These are phyloP conservation scores for Mimosa pudica DNA, from an alignment of 306 rosid genomes.

Conservation along the genomic window DNA sequence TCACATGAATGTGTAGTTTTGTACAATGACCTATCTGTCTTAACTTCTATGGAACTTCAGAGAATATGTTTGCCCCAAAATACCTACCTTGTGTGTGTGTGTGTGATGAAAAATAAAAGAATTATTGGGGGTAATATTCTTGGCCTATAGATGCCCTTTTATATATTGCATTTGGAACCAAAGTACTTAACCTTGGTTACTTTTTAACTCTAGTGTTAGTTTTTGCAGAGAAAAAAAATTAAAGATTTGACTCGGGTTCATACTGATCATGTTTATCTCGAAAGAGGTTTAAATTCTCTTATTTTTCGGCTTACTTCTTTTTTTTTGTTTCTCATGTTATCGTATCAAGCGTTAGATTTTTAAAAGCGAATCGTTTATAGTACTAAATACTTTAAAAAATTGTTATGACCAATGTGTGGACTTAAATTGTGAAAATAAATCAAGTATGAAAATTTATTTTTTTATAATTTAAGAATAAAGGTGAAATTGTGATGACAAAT, in stretches of 20 bases:
- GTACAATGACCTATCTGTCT: conserved; percentile 55
- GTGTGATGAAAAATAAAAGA: conserved; percentile 15
- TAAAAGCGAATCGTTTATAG: too few relatives aligned
- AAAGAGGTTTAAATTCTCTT: too few relatives aligned
- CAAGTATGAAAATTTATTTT: too few relatives aligned
- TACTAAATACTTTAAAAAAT: too few relatives aligned
- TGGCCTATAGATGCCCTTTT: conserved; percentile 25
- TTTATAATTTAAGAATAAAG: too few relatives aligned
- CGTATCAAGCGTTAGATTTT: too few relatives aligned
- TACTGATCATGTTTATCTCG: not conserved
- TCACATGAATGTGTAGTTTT: conserved; percentile 45
- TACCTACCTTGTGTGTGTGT: not conserved
- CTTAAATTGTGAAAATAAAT: too few relatives aligned
- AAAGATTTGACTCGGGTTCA: not conserved
- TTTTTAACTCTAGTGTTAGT: conserved; percentile 14
- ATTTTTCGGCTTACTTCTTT: too few relatives aligned
- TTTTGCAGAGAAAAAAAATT: not conserved
- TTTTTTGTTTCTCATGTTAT: too few relatives aligned
- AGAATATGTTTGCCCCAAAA: conserved; percentile 42
- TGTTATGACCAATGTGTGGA: too few relatives aligned
- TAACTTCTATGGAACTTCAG: conserved; percentile 34
- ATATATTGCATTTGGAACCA: not conserved
- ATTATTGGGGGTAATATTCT: conserved; percentile 9
- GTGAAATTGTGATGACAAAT: too few relatives aligned
- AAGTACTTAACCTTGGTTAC: conserved; percentile 49